Evolutionary conservation across 2,329 filamentous ascomycete species (phyloP), one percentile per base, ranked within the genome.

Genomic region (Chrysoporthe austroafricana): DNA sequence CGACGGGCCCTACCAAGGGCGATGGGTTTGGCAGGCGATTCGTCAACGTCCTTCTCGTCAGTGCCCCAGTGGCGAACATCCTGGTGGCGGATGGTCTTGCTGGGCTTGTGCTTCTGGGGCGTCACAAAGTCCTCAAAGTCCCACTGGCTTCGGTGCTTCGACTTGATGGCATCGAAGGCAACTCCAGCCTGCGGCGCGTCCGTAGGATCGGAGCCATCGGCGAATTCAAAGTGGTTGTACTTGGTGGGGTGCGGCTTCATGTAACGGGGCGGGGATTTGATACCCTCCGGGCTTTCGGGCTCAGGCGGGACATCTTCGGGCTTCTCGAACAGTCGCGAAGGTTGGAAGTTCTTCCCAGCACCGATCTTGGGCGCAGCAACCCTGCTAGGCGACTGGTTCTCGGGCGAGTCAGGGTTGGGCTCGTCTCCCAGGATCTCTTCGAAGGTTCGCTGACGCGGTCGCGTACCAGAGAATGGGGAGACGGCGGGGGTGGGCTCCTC

Each of bases 71-170:
- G 91, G 66, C 92, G 90, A 69, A 90, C 85, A 70, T 96, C 89
- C 75, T 93, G 88, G 50, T 85, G 82, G 69, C 89, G 86, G 64
- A 83, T 76, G 32, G 86, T 77, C 77, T 90, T 91, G 58, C 84
- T 81, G 4, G 86, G 84, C 60, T 87, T 83, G 36, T 80, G 72
- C 83, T 97, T 97, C 71, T 90, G 86, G 0, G 95, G 95, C 0
- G 94, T 97, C 18, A 83, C 82, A 74, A 97, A 97, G 79, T 97
- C 94, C 70, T 93, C 88, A 78, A 98, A 98, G 61, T 89, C 88
- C 94, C 95, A 97, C 70, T 92, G 90, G 71, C 89, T 89, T 68
- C 85, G 82, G 76, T 93, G 90, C 80, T 91, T 92, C 65, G 84
- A 83, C 75, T 84, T 85, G 70, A 80, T 77, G 34, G 77, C 76